Evolutionary conservation across 2,329 filamentous ascomycete genomes (phyloP), one percentile per base, ranked within the genome.

Genomic region (Exutisphaerella laricina): DNA sequence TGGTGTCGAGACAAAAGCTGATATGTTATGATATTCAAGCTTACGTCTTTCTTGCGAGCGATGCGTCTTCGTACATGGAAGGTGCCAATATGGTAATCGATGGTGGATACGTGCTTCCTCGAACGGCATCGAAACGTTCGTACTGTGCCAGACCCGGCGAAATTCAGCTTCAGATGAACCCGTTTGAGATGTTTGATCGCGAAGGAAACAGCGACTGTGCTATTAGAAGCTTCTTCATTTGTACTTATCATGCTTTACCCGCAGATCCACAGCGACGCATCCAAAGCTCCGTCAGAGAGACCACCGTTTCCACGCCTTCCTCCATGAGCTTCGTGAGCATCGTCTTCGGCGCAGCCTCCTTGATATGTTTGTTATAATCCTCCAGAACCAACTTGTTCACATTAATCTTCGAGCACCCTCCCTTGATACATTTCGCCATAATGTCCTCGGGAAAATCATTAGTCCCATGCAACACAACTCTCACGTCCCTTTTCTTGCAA

Each of bases 341-440:
- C 23, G 45, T 51, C n/a, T 38, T 49, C n/a, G 46, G 32, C 8
- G 54, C 52, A 13, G 44, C 42, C 29, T 51, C 45, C 21, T 57
- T 50, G 26, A 55, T 38, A 33, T 59, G 56, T 18, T 58, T 66
- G 23, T 55, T 53, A 22, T 53, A 56, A 41, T 73, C 67, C 10
- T 73, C 60, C 14, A 77, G 65, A 25, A 72, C 53, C 58, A 41
- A 34, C 44, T 72, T 74, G 50, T 80, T 80, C 2, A 80, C 74
- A 48, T 80, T 80, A 46, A 78, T 63, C 58, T 79, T 78, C 17
- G 70, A 65, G n/a, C 74, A 67, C 0, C 76, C 75, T 10, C 66
- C 65, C 16, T 59, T 57, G 51, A 80, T 76, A 53, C 76, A 79
- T 39, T 62, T 52, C 51, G 64, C 58, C 67, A 77, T 72, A 3